Evolutionary conservation across 352 stramenopile species (phyloP).

Genomic region (Poterioochromonas sp.): DNA sequence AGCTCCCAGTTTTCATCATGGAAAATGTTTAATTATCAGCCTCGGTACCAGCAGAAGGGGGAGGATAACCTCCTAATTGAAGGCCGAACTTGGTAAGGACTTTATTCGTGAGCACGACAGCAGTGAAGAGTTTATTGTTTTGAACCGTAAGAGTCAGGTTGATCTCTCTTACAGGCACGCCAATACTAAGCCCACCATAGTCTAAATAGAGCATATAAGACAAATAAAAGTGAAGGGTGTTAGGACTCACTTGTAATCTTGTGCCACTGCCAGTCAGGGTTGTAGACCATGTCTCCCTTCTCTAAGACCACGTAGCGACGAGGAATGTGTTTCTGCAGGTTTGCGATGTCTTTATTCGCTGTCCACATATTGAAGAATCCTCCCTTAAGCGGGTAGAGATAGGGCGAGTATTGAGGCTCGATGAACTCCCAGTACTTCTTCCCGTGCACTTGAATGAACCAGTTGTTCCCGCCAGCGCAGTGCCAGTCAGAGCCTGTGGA

Average conservation of each 20-base stretch:
- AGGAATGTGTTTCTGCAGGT: neutral
- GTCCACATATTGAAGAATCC: constrained; percentile 18
- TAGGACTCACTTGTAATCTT: too few species aligned
- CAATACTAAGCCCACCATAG: constrained; percentile 24
- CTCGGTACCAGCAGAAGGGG: too few species aligned
- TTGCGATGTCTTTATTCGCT: neutral
- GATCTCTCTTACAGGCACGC: constrained; percentile 20
- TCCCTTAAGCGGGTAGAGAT: constrained; percentile 2
- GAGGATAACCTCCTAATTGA: constrained; percentile 32
- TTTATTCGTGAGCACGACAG: constrained; percentile 2
- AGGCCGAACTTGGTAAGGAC: constrained; percentile 1
- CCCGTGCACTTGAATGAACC: constrained; percentile 16
- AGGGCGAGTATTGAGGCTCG: constrained; percentile 21
- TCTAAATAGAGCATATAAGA: too few species aligned
- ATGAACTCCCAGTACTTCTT: constrained; percentile 30
- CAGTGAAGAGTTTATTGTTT: constrained; percentile 13
- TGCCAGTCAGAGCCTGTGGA: constrained; percentile 32
- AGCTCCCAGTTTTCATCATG: too few species aligned
- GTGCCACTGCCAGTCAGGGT: constrained; percentile 35
- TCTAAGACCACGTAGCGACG: constrained; percentile 11
- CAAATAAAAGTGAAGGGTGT: too few species aligned
- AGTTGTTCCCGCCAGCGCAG: constrained; percentile 32
- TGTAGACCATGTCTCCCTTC: constrained; percentile 22
- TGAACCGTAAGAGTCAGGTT: constrained; percentile 3
- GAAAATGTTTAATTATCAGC: too few species aligned